Base-by-base conservation (phyloP, 306 rosid species). In the Begonia masoniana region DNA sequence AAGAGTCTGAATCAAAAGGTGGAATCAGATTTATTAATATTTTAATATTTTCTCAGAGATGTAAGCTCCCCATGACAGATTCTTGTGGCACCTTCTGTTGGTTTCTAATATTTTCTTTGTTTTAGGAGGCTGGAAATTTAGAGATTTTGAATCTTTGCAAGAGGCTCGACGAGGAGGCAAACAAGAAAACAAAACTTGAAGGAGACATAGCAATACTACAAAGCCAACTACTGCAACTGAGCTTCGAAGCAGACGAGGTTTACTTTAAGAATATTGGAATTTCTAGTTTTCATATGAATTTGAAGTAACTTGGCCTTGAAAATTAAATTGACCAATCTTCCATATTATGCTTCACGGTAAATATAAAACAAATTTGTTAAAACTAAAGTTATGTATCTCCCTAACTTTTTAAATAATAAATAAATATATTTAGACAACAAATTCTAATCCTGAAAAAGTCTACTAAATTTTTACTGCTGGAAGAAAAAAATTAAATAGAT, bases 181-280 rank as follows among this genome's bases (percentile, higher is more conserved):
- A 35, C 47, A 81, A 70, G 57, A 86, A 76, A 77, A 85, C 76
- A 71, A 92, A 83, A 70, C 80, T 86, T 59, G 95, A 86, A 76
- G 84, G 80, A 66, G 95, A 92, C 75, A 83, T 92, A 66, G 83
- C 87, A 58, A 52, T 75, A 62, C 77, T 92, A 24, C 99, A 87
- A 59, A 81, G 85, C 71, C 95, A 83, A 60, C 74, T 86, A 74
- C 74, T 92, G 81, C 95, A 83, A 58, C 62, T 84, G 57, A 84
- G 87, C 73, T 80, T 81, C 61, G 87, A 92, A 64, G 86, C 95
- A 24, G 80, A 83, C 52, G 93, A 87, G 89, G 99, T 81, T 68
- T 57, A 71, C 24, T 64, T 39, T 55, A 56, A 56, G 19, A 47
- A 49, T 60, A 21, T 62, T 45, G 13, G 19, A 35, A 58, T 42